Conservation (phyloP, 2,329 filamentous ascomycete species). For the Talaromyces sp. region DNA sequence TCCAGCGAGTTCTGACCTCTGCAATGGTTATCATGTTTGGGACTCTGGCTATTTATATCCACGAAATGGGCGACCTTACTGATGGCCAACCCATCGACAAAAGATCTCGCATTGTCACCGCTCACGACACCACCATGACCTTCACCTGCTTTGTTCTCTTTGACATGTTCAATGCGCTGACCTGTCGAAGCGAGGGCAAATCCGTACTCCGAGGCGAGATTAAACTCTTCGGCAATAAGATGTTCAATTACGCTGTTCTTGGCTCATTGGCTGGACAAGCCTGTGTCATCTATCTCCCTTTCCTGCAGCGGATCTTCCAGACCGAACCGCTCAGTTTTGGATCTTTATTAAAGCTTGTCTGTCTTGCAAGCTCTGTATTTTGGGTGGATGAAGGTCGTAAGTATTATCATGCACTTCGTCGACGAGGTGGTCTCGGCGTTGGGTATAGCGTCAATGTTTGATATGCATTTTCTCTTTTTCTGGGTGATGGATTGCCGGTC, state of each 20-base stretch:
- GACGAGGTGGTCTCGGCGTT: constrained; percentile 35
- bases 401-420: constrained; percentile 51
- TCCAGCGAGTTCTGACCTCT: constrained; percentile 83
- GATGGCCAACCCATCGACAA: constrained; percentile 43
- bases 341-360: constrained; percentile 73
- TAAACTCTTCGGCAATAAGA: constrained; percentile 78
- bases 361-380: constrained; percentile 86
- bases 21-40: constrained; percentile 89
- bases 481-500: background rate
- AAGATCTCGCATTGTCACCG: constrained; percentile 69
- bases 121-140: constrained; percentile 97
- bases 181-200: constrained; percentile 89
- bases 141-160: constrained; percentile 99
- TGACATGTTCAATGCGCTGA: constrained; percentile 98
- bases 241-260: constrained; percentile 95
- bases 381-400: constrained; percentile 94
- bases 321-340: constrained; percentile 78
- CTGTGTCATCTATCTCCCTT: constrained; percentile 91
- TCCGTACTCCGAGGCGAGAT: constrained; percentile 85
- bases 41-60: constrained; percentile 86
- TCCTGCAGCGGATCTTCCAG: constrained; percentile 92
- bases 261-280: constrained; percentile 83
- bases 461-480: constrained; percentile 10
- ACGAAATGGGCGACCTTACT: constrained; percentile 79
- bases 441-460: constrained; percentile 49